These are phyloP conservation scores for Onygenales sp. DNA, from an alignment of 2,329 filamentous ascomycete species.

Conservation along the genomic window DNA sequence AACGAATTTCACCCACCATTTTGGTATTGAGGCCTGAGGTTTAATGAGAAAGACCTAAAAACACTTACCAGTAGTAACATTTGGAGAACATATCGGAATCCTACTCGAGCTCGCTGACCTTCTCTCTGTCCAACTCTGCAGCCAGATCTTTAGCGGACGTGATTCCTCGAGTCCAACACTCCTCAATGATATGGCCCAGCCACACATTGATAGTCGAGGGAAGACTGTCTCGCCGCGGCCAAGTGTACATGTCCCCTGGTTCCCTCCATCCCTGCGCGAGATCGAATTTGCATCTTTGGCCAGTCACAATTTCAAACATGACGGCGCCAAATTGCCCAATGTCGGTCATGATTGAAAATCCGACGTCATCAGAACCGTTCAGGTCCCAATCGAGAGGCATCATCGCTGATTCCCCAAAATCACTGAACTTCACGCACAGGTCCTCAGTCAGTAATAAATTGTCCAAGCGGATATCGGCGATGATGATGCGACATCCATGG, in stretches of 20 bases:
- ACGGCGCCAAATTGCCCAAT: slow-evolving; percentile 6
- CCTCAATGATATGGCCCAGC: slow-evolving; percentile 8
- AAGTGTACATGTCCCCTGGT: neutral
- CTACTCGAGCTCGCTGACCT: slow-evolving; percentile 1
- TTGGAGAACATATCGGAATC: neutral
- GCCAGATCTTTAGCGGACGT: slow-evolving; percentile 11
- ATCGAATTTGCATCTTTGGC: slow-evolving; percentile 5
- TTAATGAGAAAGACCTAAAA: too few relatives aligned
- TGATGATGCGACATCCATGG: slow-evolving; percentile 18
- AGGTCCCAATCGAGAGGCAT: slow-evolving; percentile 10
- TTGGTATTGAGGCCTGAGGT: too few relatives aligned
- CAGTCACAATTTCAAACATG: slow-evolving; percentile 10
- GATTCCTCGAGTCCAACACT: slow-evolving; percentile 8
- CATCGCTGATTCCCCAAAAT: slow-evolving; percentile 15
- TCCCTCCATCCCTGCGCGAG: neutral
- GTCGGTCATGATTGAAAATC: slow-evolving; percentile 5
- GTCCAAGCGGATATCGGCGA: slow-evolving; percentile 20
- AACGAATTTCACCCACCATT: too few relatives aligned
- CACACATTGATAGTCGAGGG: slow-evolving; percentile 4
- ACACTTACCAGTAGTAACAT: too few relatives aligned
- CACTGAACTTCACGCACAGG: slow-evolving; percentile 14
- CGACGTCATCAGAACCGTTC: slow-evolving; percentile 3
- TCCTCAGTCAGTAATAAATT: slow-evolving; percentile 21
- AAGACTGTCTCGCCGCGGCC: slow-evolving; percentile 1
- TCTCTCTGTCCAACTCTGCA: slow-evolving; percentile 10